Evolutionary conservation across 352 stramenopile genomes (phyloP).

Genomic region (Bremia lactucae): DNA sequence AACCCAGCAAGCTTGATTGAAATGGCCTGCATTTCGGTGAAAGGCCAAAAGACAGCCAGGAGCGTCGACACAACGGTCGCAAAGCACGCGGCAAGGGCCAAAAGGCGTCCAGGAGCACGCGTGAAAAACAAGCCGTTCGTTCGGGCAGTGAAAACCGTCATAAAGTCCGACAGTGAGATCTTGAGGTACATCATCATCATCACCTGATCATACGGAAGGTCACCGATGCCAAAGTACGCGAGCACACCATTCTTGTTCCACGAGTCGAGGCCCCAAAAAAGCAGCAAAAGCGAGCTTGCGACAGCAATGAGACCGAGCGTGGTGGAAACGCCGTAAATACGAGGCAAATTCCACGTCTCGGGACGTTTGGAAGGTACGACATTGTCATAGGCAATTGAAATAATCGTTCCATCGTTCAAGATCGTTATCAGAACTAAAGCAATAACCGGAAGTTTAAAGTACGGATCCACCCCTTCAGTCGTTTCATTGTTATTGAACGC

Average conservation of each 20-base stretch:
- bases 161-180: conserved; percentile 89
- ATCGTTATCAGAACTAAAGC: conserved; percentile 91
- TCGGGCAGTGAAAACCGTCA: conserved; percentile 87
- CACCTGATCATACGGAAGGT: conserved; percentile 83
- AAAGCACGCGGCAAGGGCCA: conserved; percentile 63
- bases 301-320: conserved; percentile 68
- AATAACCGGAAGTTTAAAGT: conserved; percentile 90
- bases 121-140: conserved; percentile 80
- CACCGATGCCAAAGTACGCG: conserved; percentile 37
- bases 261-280: conserved; percentile 78
- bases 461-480: conserved; percentile 43
- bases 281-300: conserved; percentile 71
- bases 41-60: conserved; percentile 79
- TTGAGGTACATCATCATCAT: conserved; percentile 92
- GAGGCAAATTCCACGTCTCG: conserved; percentile 60
- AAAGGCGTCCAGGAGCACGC: conserved; percentile 50
- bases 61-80: conserved; percentile 75
- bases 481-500: conserved; percentile 35
- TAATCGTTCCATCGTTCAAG: conserved; percentile 91
- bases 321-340: conserved; percentile 46
- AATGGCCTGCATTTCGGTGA: conserved; percentile 69
- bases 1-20: conserved; percentile 56
- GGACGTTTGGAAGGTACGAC: conserved; percentile 59
- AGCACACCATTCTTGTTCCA: conserved; percentile 69
- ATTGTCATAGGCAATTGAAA: conserved; percentile 86